Conservation (phyloP, 2,329 filamentous ascomycete species). For the Botrytis porri region DNA sequence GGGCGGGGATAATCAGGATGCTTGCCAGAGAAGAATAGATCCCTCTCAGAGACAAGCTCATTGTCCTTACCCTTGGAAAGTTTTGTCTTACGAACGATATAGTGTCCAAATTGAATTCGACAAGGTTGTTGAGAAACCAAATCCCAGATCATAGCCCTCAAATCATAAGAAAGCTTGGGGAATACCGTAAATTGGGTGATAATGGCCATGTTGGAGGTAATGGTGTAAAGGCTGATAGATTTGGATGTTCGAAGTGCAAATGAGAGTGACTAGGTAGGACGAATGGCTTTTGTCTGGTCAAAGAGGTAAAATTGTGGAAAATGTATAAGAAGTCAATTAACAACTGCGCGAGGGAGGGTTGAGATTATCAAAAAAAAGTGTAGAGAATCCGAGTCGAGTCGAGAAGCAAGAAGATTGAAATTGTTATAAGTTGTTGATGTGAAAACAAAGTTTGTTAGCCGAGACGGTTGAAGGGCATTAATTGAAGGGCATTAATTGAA, state of each 20-base stretch:
- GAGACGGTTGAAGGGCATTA: neutral
- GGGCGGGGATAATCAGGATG: no score
- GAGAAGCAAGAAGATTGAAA: neutral
- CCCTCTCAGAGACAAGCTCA: neutral
- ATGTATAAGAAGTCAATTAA: neutral
- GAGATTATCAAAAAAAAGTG: neutral
- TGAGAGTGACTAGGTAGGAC: neutral
- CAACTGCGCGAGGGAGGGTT: neutral
- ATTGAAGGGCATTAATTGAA: neutral
- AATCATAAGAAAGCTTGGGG: neutral
- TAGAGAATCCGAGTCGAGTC: neutral
- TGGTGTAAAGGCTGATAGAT: neutral
- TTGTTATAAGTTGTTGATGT: neutral
- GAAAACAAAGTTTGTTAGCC: neutral
- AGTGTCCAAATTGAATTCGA: neutral
- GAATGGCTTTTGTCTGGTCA: neutral
- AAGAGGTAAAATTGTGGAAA: neutral
- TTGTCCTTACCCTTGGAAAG: rapidly evolving
- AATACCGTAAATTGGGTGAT: neutral
- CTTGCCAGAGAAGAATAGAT: neutral
- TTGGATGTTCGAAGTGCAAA: neutral
- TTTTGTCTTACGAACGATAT: rapidly evolving
- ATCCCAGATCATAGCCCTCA: neutral
- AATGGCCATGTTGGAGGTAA: neutral
- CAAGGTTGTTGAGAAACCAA: neutral